Evolutionary conservation across 768 basidiomycete genomes (phyloP).

Genomic region (Tricholoma hemisulphureum): DNA sequence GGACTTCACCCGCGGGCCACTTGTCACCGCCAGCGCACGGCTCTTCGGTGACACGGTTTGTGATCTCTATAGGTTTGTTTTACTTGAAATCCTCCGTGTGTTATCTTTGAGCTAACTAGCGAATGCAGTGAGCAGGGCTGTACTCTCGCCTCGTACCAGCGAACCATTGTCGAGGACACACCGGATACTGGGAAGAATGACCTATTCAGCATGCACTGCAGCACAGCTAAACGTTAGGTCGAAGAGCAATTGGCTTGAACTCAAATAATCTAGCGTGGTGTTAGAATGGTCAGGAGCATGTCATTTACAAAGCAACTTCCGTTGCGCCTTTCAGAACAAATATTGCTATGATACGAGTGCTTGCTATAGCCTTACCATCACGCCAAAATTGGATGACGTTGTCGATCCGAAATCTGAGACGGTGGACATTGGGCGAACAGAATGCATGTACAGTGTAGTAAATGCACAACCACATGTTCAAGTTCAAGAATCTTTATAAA

Average conservation of each 20-base stretch:
- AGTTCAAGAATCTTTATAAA: no score
- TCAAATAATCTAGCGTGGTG: neutral
- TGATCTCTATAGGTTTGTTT: neutral
- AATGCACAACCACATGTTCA: no score
- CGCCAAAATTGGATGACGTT: no score
- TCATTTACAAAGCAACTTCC: neutral
- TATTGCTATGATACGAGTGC: neutral
- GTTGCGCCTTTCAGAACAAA: neutral
- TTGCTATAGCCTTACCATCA: neutral
- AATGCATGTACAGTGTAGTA: no score
- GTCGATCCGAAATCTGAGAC: no score
- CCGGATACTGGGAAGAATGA: neutral
- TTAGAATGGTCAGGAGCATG: neutral
- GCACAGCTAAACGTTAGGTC: neutral
- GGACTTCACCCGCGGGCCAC: neutral
- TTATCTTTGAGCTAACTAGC: neutral
- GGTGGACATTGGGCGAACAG: no score
- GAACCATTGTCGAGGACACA: neutral
- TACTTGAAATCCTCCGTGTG: neutral
- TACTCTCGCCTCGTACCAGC: neutral
- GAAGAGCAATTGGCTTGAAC: neutral
- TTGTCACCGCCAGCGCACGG: neutral
- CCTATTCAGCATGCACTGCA: neutral
- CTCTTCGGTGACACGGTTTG: neutral
- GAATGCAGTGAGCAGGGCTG: neutral